Conservation (phyloP, 768 basidiomycete species). For the Hydnomerulius pinastri region DNA sequence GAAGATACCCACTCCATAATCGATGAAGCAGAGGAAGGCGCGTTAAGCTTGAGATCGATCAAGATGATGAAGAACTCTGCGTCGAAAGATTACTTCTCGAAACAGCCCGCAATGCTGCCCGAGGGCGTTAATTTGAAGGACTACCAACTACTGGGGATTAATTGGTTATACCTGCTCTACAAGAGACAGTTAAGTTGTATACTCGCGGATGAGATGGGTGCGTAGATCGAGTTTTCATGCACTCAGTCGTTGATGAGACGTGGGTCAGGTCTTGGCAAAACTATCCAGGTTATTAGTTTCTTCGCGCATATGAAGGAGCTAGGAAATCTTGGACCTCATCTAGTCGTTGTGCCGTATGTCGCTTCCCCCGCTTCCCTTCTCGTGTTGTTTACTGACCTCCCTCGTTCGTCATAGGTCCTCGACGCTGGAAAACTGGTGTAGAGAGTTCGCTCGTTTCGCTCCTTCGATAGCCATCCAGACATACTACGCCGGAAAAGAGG, state of each 20-base stretch:
- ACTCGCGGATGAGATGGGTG: slow-evolving; percentile 99
- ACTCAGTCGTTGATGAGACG: slow-evolving; percentile 1
- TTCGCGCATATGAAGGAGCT: slow-evolving; percentile 84
- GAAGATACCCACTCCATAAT: slow-evolving; percentile 29
- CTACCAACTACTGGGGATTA: slow-evolving; percentile 96
- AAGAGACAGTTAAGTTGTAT: slow-evolving; percentile 85
- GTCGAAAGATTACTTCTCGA: slow-evolving; percentile 65
- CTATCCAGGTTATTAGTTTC: slow-evolving; percentile 98
- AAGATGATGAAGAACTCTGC: slow-evolving; percentile 41
- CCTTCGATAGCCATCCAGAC: slow-evolving; percentile 84
- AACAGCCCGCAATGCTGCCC: slow-evolving; percentile 71
- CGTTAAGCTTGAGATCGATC: slow-evolving; percentile 56
- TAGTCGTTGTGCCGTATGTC: slow-evolving; percentile 93
- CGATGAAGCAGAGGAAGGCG: slow-evolving; percentile 58
- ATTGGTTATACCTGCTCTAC: slow-evolving; percentile 93
- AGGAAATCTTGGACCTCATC: slow-evolving; percentile 81
- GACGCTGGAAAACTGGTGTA: slow-evolving; percentile 97
- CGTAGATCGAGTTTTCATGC: slow-evolving; percentile 24
- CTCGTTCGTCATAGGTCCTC: slow-evolving; percentile 63
- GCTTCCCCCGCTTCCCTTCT: background rate
- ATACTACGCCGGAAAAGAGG: slow-evolving; percentile 93
- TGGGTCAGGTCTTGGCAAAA: slow-evolving; percentile 88
- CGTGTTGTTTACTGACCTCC: slow-evolving; percentile 8
- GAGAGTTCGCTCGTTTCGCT: slow-evolving; percentile 92
- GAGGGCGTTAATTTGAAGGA: slow-evolving; percentile 83